phyloP scores from a whole-genome alignment of 768 basidiomycete species.

The Suillus placidus region DNA sequence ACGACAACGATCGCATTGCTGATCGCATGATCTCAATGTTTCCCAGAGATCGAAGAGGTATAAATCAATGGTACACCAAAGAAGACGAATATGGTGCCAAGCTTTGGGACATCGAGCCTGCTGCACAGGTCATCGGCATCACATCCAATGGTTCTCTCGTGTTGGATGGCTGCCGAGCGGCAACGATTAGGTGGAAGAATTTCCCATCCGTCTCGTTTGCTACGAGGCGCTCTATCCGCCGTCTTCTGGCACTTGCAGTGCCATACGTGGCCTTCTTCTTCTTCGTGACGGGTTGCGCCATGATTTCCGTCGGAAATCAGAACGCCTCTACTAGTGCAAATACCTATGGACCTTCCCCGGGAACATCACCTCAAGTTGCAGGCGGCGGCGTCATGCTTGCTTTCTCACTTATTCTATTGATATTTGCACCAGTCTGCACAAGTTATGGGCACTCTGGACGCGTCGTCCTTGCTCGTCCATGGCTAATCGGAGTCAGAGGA shows the following conservation, averaged over 20 bases:
- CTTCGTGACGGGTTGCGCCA: neutral
- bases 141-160: conserved; percentile 20
- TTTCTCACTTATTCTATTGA: conserved; percentile 15
- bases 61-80: conserved; percentile 24
- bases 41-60: conserved; percentile 4
- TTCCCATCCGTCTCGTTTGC: conserved; percentile 25
- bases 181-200: conserved; percentile 26
- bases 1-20: conserved; percentile 24
- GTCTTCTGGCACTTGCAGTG: conserved; percentile 10
- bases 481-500: conserved; percentile 29
- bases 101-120: conserved; percentile 25
- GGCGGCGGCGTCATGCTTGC: neutral
- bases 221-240: conserved; percentile 16
- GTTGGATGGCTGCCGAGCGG: conserved; percentile 28
- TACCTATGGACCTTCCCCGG: neutral
- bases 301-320: neutral
- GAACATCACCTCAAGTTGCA: neutral
- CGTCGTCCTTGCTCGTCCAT: conserved; percentile 21
- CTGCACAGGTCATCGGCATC: conserved; percentile 22
- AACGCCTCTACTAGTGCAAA: neutral
- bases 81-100: conserved; percentile 20
- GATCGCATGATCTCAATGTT: conserved; percentile 28
- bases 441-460: conserved; percentile 23
- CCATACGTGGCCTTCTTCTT: conserved; percentile 16
- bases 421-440: conserved; percentile 14